phyloP scores from a whole-genome alignment of 495 filamentous ascomycete genomes.

The Pseudomonodictys pantanalensis region DNA sequence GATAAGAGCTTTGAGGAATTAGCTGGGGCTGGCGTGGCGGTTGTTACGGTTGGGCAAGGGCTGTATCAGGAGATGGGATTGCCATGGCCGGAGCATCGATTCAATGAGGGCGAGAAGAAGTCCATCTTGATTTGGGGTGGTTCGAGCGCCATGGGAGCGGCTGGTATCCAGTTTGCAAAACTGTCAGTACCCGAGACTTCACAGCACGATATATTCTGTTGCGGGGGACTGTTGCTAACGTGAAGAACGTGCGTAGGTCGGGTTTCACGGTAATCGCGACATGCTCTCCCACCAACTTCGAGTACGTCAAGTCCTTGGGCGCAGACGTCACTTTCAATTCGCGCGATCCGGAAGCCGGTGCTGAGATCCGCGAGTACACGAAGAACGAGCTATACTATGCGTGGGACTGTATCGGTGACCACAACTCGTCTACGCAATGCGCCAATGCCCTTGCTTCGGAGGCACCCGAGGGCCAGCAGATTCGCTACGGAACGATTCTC shows the following conservation, averaged over 20 bases:
- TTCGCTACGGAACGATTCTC: conserved; percentile 26
- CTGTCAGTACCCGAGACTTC: no score
- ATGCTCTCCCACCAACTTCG: conserved; percentile 56
- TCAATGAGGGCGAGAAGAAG: conserved; percentile 12
- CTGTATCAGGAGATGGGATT: conserved; percentile 47
- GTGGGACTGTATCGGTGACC: conserved; percentile 39
- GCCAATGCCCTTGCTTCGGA: conserved; percentile 10
- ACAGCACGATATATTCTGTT: no score
- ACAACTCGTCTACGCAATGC: conserved; percentile 30
- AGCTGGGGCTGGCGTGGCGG: conserved; percentile 53
- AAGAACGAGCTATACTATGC: conserved; percentile 35
- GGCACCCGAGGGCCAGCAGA: conserved; percentile 1
- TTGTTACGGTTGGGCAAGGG: conserved; percentile 49
- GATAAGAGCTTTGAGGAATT: conserved; percentile 54
- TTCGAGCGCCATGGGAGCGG: conserved; percentile 46
- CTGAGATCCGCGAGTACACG: conserved; percentile 43
- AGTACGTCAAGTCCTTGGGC: conserved; percentile 50
- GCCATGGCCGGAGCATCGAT: conserved; percentile 35
- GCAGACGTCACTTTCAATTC: conserved; percentile 57
- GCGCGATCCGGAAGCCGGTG: conserved; percentile 40
- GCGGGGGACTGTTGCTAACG: no score
- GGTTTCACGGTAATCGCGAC: conserved; percentile 52
- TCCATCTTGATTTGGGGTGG: conserved; percentile 54
- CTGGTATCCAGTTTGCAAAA: conserved; percentile 56
- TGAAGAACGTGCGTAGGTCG: conserved; percentile 23